Percentiles rank a stretch among this genome's conserved stretches.
Conservation (phyloP, 768 basidiomycete species). For the Lepiota venenata region DNA sequence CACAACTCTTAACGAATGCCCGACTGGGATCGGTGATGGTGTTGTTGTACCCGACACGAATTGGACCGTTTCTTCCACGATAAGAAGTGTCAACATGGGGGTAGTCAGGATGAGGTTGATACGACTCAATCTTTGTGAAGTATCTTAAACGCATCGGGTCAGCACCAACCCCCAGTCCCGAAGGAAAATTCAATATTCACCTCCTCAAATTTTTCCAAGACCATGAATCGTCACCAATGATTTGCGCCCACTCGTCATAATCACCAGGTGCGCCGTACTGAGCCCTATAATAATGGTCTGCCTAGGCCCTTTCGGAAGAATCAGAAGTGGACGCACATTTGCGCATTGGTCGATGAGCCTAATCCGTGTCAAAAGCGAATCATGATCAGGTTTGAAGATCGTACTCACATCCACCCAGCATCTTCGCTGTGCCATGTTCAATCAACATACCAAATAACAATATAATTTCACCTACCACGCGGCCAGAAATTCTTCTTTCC, state of each 20-base stretch:
- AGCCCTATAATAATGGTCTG: slow-evolving; percentile 31
- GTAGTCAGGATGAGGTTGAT: slow-evolving; percentile 44
- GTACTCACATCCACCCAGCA: slow-evolving; percentile 67
- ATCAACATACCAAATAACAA: neutral
- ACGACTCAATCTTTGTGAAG: slow-evolving; percentile 66
- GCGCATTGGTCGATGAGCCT: slow-evolving; percentile 70
- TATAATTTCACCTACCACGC: slow-evolving; percentile 38
- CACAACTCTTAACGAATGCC: slow-evolving; percentile 55
- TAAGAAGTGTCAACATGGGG: slow-evolving; percentile 46
- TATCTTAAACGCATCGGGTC: slow-evolving; percentile 37
- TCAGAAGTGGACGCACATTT: slow-evolving; percentile 29
- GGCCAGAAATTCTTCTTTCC: slow-evolving; percentile 56
- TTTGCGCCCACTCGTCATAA: slow-evolving; percentile 63
- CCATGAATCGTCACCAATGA: slow-evolving; percentile 58
- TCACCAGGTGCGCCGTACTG: slow-evolving; percentile 71
- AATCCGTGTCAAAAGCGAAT: neutral
- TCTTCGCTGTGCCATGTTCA: slow-evolving; percentile 39
- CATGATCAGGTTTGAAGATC: neutral
- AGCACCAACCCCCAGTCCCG: neutral
- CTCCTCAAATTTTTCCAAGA: slow-evolving; percentile 50
- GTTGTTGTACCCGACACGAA: slow-evolving; percentile 57
- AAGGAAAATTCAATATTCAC: slow-evolving; percentile 26
- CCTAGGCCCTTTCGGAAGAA: neutral
- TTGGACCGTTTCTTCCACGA: slow-evolving; percentile 52
- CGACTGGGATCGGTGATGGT: slow-evolving; percentile 39